Evolutionary conservation across 176 grass and related monocot genomes (phyloP).

Genomic region (Saccharum officinarum): DNA sequence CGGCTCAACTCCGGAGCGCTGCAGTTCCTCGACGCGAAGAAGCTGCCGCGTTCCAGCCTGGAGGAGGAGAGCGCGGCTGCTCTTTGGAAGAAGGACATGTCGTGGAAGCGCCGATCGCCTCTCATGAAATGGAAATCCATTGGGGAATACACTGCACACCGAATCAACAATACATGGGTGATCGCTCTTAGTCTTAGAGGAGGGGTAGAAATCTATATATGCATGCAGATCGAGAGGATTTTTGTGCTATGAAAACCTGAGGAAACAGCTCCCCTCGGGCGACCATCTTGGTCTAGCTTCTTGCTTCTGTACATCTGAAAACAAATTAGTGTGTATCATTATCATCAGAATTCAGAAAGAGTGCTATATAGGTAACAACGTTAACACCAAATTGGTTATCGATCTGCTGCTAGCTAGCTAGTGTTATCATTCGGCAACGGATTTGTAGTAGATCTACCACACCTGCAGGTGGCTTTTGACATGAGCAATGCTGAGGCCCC

Average conservation of each 20-base stretch:
- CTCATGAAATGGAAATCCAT: constrained; percentile 83
- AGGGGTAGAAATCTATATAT: neutral
- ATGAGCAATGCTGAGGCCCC: constrained; percentile 95
- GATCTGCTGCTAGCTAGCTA: neutral
- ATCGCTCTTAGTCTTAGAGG: neutral
- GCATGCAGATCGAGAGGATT: neutral
- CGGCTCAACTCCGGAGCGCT: constrained; percentile 39
- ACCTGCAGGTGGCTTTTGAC: constrained; percentile 99
- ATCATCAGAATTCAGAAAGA: constrained; percentile 27
- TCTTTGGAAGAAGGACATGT: constrained; percentile 71
- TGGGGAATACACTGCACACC: constrained; percentile 61
- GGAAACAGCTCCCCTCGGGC: constrained; percentile 57
- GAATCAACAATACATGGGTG: neutral
- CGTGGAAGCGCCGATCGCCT: constrained; percentile 66
- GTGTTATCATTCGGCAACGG: neutral
- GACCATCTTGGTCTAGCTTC: constrained; percentile 74
- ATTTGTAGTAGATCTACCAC: neutral
- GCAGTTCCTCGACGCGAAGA: constrained; percentile 44
- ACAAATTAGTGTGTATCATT: neutral
- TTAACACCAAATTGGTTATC: neutral
- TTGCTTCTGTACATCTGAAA: constrained; percentile 98
- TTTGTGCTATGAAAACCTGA: constrained; percentile 49
- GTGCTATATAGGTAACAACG: neutral
- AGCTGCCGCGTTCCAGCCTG: constrained; percentile 39
- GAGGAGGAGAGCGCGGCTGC: constrained; percentile 42